Evolutionary conservation across 495 filamentous ascomycete genomes (phyloP).

Genomic region (Penicillium canariense): DNA sequence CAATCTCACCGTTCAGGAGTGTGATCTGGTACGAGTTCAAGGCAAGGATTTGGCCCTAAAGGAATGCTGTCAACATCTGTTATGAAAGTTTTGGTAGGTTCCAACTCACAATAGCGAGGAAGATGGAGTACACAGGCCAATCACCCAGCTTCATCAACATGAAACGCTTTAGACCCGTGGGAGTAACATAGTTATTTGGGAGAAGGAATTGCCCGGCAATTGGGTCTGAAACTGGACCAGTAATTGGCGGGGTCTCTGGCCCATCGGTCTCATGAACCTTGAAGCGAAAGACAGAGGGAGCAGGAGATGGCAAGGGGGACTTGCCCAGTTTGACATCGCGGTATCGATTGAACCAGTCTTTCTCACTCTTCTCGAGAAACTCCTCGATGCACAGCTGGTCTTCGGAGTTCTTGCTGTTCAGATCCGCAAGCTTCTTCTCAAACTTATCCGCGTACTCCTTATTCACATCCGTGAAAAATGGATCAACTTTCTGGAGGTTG

Average conservation of each 20-base stretch:
- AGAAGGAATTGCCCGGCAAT: constrained; percentile 27
- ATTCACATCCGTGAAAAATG: constrained; percentile 64
- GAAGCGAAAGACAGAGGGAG: not conserved
- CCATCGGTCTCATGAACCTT: constrained; percentile 15
- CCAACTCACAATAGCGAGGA: constrained; percentile 51
- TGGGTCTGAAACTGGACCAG: constrained; percentile 37
- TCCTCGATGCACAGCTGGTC: constrained; percentile 59
- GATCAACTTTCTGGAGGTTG: constrained; percentile 62
- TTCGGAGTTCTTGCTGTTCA: constrained; percentile 51
- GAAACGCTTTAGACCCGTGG: constrained; percentile 27
- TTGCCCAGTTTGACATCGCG: constrained; percentile 50
- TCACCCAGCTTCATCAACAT: constrained; percentile 38
- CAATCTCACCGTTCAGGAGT: constrained; percentile 58
- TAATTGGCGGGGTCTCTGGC: constrained; percentile 51
- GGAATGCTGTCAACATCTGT: not conserved
- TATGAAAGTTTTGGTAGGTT: not conserved
- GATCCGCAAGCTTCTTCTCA: constrained; percentile 49
- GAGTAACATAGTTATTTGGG: constrained; percentile 18
- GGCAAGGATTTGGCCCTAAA: constrained; percentile 56
- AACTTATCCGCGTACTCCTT: constrained; percentile 57
- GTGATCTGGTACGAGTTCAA: constrained; percentile 70
- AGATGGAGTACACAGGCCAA: constrained; percentile 65
- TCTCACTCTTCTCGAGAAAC: constrained; percentile 61
- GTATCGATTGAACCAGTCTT: constrained; percentile 60
- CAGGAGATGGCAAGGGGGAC: constrained; percentile 7